Evolutionary conservation across 495 filamentous ascomycete genomes (phyloP).

Genomic region (Talaromyces liani): DNA sequence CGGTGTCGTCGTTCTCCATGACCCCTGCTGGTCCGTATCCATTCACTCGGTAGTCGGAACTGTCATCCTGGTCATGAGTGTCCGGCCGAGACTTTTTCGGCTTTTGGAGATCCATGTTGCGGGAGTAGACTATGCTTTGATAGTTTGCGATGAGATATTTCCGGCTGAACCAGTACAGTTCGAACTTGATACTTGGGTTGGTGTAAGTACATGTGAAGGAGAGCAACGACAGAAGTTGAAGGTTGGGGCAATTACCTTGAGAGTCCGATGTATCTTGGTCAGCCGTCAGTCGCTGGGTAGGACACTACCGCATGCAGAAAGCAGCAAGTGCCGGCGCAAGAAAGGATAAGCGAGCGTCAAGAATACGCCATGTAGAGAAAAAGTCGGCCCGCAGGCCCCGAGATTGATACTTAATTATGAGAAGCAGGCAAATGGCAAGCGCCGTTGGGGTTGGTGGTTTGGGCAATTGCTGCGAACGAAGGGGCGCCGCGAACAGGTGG

Average conservation of each 20-base stretch:
- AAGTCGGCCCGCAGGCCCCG: conserved; percentile 4
- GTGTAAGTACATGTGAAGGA: background rate
- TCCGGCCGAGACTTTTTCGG: conserved; percentile 36
- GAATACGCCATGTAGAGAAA: conserved; percentile 6
- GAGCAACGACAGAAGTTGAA: background rate
- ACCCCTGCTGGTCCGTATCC: conserved; percentile 32
- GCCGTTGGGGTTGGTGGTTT: background rate
- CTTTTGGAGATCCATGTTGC: conserved; percentile 37
- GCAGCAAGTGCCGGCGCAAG: conserved; percentile 1
- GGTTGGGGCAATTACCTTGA: background rate
- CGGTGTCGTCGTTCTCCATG: conserved; percentile 29
- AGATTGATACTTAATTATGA: background rate
- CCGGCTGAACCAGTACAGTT: background rate
- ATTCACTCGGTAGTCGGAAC: conserved; percentile 32
- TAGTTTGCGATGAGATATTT: background rate
- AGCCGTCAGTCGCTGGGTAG: background rate
- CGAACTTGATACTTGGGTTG: background rate
- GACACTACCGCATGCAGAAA: background rate
- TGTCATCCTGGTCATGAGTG: conserved; percentile 32
- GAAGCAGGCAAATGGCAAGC: background rate
- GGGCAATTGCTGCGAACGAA: conserved; percentile 1
- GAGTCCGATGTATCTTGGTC: background rate
- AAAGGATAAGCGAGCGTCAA: background rate
- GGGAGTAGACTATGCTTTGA: background rate
- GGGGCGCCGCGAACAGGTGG: background rate